Conservation (phyloP, 2,329 filamentous ascomycete genomes). For the Colletotrichum sp. region DNA sequence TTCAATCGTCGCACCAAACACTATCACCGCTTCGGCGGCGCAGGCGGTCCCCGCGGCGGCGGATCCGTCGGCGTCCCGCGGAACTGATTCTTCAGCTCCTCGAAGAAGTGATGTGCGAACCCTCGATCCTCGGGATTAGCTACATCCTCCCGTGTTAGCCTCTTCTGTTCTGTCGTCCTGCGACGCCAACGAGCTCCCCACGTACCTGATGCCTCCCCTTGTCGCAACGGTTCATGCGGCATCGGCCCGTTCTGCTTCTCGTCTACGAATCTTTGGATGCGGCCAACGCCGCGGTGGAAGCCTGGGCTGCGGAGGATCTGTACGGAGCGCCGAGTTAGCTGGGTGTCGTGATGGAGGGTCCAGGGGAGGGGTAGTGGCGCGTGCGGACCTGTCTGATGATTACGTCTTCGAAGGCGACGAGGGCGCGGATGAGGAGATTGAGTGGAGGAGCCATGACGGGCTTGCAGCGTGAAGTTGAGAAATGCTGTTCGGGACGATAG, state of each 20-base stretch:
- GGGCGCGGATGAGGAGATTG: constrained; percentile 6
- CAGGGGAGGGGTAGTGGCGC: not conserved
- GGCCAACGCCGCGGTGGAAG: constrained; percentile 57
- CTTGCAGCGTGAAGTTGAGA: not conserved
- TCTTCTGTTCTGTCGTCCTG: not conserved
- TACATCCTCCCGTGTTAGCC: not conserved
- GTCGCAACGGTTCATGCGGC: constrained; percentile 54
- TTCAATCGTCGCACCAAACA: not conserved
- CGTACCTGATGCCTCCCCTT: constrained; percentile 57
- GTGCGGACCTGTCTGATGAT: constrained; percentile 12
- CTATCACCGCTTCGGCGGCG: constrained; percentile 23
- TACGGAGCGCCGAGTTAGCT: not conserved
- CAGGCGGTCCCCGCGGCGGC: constrained; percentile 23
- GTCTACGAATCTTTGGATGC: constrained; percentile 56
- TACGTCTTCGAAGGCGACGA: constrained; percentile 18
- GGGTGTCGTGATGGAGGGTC: not conserved
- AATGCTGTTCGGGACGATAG: not conserved
- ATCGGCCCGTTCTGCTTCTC: constrained; percentile 53
- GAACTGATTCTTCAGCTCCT: constrained; percentile 57
- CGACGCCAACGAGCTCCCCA: not conserved
- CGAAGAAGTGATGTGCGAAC: constrained; percentile 45
- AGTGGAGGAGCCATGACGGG: constrained; percentile 5
- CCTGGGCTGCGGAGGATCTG: constrained; percentile 55
- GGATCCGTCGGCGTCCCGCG: constrained; percentile 48
- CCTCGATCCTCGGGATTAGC: constrained; percentile 11